Conservation (phyloP, 2,329 filamentous ascomycete species). For the Pestalotiopsis fici region DNA sequence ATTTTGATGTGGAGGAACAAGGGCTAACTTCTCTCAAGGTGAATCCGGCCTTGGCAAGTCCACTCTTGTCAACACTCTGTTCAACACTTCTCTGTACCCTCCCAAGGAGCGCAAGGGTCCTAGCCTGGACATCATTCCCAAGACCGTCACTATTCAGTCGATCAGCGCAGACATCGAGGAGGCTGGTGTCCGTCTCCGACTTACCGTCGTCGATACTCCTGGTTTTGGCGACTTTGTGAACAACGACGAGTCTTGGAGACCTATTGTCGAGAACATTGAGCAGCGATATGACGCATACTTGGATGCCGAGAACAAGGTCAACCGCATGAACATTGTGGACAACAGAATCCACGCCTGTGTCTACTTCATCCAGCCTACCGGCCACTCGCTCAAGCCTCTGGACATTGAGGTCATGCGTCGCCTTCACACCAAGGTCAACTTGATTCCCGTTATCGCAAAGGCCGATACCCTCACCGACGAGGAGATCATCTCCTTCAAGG, state of each 20-base stretch:
- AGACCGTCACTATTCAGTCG: slow-evolving; percentile 93
- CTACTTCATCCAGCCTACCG: slow-evolving; percentile 99
- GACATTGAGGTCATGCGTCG: slow-evolving; percentile 99
- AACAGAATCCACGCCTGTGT: slow-evolving; percentile 99
- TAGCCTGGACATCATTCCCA: slow-evolving; percentile 96
- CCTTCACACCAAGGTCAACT: slow-evolving; percentile 99
- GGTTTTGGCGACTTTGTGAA: slow-evolving; percentile 99
- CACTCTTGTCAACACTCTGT: slow-evolving; percentile 97
- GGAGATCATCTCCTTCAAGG: slow-evolving; percentile 92
- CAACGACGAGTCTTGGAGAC: slow-evolving; percentile 99
- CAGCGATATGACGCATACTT: slow-evolving; percentile 98
- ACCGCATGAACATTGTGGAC: slow-evolving; percentile 99
- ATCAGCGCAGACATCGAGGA: slow-evolving; percentile 98
- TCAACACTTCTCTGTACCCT: slow-evolving; percentile 99
- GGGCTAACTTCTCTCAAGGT: slow-evolving; percentile 54
- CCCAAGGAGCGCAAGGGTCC: slow-evolving; percentile 98
- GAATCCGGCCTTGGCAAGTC: slow-evolving; percentile 99
- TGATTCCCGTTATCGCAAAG: slow-evolving; percentile 99
- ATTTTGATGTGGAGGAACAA: not conserved
- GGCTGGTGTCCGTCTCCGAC: slow-evolving; percentile 91
- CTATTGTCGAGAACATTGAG: slow-evolving; percentile 99
- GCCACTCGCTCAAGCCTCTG: slow-evolving; percentile 95
- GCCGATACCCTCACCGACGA: slow-evolving; percentile 97
- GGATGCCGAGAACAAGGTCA: slow-evolving; percentile 99
- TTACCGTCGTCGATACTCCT: slow-evolving; percentile 97